Evolutionary conservation across 2,329 filamentous ascomycete species (phyloP).

Genomic region (Fusarium robinianum): DNA sequence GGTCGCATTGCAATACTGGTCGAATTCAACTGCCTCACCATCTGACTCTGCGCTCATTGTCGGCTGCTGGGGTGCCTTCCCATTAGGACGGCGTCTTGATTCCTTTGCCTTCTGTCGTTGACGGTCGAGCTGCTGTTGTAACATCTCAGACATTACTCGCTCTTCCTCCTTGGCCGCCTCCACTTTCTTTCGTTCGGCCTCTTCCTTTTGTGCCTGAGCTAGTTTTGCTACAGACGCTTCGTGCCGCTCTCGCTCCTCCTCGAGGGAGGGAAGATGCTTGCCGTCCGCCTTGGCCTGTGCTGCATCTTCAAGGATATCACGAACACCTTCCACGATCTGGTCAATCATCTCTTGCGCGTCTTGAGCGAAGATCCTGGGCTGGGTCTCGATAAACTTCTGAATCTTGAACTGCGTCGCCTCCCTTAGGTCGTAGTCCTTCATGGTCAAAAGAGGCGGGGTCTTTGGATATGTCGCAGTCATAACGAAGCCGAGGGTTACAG

Average conservation of each 20-base stretch:
- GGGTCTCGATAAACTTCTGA: conserved; percentile 63
- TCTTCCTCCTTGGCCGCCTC: conserved; percentile 70
- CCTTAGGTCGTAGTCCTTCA: conserved; percentile 69
- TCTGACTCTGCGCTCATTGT: conserved; percentile 38
- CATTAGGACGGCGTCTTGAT: conserved; percentile 58
- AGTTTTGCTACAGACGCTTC: conserved; percentile 70
- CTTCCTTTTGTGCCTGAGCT: conserved; percentile 60
- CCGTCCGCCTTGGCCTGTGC: conserved; percentile 76
- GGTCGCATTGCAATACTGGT: conserved; percentile 66
- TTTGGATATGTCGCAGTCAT: conserved; percentile 92
- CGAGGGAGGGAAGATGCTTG: conserved; percentile 78
- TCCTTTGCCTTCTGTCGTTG: conserved; percentile 68
- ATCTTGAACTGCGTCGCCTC: conserved; percentile 74
- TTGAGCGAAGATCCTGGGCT: conserved; percentile 57
- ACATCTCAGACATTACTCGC: conserved; percentile 69
- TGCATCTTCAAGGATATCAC: conserved; percentile 84
- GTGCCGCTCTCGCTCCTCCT: conserved; percentile 84
- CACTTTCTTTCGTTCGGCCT: conserved; percentile 56
- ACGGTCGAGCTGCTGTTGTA: conserved; percentile 72
- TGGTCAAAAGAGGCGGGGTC: conserved; percentile 71
- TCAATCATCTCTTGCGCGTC: conserved; percentile 65
- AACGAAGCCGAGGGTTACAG: conserved; percentile 73
- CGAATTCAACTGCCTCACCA: conserved; percentile 60
- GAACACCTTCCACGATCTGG: conserved; percentile 69
- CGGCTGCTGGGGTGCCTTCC: conserved; percentile 33